Base-by-base conservation (phyloP, 139 green algal species). In the Coccomyxa sp. region DNA sequence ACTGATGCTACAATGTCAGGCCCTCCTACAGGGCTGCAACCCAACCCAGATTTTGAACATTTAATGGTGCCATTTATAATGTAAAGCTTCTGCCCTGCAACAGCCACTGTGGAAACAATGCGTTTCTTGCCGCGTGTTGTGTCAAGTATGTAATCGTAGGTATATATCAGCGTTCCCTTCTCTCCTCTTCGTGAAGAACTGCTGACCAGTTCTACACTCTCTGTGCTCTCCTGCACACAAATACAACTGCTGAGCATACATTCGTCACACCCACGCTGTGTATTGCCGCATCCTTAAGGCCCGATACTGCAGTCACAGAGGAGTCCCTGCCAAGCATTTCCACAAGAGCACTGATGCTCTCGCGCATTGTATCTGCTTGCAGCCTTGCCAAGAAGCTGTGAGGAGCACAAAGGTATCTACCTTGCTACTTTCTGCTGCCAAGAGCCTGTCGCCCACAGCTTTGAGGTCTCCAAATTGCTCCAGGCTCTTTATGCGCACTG, bases 51-150 rank as follows among this genome's bases (percentile, higher is more conserved):
- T 12, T 15, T 32, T 25, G 23, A 18, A 77, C 93, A 96, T 58
- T 89, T 91, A 51, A 86, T 81, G 23, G 79, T 87, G n/a, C 81
- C 92, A 77, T 96, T 96, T 14, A 93, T 28, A 57, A 96, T 95
- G 85, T 94, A 96, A 57, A 96, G 85, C 84, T 92, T 92, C 27
- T 82, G 90, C 23, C 79, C 78, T 23, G 77, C 89, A 60, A 96
- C 92, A 11, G 88, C 91, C 21, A 94, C 91, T 10, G 90, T 93
- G 76, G 92, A 93, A 45, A 96, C 74, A 28, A 97, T 93, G 28
- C 90, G 87, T 86, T 97, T 97, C 14, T 82, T 82, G 0, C 94
- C 94, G 0, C 94, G 87, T 0, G 93, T 97, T 82, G 82, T 93
- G 84, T 94, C 88, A 63, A 97, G 88, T 25, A n/a, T 63, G 76